Percentiles rank a stretch among this genome's conserved stretches.
Conservation (phyloP, 2,329 filamentous ascomycete genomes). For the Endoconidiophora polonica region DNA sequence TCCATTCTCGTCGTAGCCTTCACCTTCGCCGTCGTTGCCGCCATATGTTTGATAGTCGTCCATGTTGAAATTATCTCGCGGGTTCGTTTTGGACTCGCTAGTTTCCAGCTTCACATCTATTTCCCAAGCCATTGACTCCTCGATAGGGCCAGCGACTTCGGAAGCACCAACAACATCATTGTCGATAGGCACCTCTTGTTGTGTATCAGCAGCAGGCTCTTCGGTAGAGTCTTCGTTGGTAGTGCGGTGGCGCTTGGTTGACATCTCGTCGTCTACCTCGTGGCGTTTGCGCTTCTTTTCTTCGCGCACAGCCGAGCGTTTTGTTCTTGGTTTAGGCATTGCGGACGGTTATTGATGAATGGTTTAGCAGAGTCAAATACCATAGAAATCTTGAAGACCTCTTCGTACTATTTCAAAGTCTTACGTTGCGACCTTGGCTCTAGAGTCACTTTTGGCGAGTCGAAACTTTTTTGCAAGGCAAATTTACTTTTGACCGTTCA, state of each 20-base stretch:
- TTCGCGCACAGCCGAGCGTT: slow-evolving; percentile 24
- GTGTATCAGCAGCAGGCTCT: slow-evolving; percentile 4
- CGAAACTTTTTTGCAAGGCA: background rate
- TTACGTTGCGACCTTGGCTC: background rate
- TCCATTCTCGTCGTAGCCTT: slow-evolving; percentile 16
- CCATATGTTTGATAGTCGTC: slow-evolving; percentile 16
- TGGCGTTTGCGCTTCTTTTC: slow-evolving; percentile 26
- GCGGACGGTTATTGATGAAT: slow-evolving; percentile 10
- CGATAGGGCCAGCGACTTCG: background rate
- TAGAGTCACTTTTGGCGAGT: background rate
- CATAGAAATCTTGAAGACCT: background rate
- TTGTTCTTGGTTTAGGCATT: slow-evolving; percentile 30
- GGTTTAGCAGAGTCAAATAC: background rate
- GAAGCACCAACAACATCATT: background rate
- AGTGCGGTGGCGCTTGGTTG: slow-evolving; percentile 16
- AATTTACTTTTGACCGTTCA: slow-evolving; percentile 3
- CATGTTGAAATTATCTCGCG: slow-evolving; percentile 2
- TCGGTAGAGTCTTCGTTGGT: slow-evolving; percentile 13
- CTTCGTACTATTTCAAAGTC: background rate
- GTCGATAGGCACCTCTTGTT: background rate
- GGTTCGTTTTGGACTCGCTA: background rate
- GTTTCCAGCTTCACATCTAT: slow-evolving; percentile 7
- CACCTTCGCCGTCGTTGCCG: slow-evolving; percentile 15
- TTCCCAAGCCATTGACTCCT: slow-evolving; percentile 10
- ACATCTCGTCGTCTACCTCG: slow-evolving; percentile 17